Evolutionary conservation across 129 eudicot genomes (phyloP).

Genomic region (Silybum marianum): DNA sequence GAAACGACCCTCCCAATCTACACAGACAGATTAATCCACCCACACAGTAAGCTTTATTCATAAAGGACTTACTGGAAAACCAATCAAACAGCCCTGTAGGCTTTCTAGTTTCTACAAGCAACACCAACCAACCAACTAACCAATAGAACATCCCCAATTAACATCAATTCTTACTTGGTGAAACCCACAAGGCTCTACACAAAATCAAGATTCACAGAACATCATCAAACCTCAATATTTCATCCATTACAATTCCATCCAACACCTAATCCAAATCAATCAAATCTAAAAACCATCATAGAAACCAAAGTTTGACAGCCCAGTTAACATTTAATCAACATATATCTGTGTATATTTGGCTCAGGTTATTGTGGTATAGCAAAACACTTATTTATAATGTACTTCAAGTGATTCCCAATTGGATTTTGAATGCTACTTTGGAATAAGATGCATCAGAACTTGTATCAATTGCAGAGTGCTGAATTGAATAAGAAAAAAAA

Average conservation of each 20-base stretch:
- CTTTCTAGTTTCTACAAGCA: background rate
- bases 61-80: too few relatives aligned
- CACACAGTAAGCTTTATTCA: too few relatives aligned
- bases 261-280: background rate
- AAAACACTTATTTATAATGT: too few relatives aligned
- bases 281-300: background rate
- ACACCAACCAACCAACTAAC: background rate
- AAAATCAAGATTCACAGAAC: background rate
- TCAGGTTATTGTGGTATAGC: too few relatives aligned
- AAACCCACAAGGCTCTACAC: background rate
- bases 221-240: background rate
- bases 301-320: background rate
- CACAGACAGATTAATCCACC: too few relatives aligned
- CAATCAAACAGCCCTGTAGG: too few relatives aligned
- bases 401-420: background rate
- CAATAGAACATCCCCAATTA: background rate
- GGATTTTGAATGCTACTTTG: background rate
- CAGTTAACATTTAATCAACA: background rate
- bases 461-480: background rate
- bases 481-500: background rate
- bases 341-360: background rate
- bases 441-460: background rate
- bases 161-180: background rate
- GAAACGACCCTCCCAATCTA: too few relatives aligned
- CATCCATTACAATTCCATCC: background rate